A percentile compares a stretch with the other conserved stretches of the same genome.
These are phyloP conservation scores for Hypomyces rosellus DNA, from an alignment of 2,329 filamentous ascomycete species.

Conservation along the genomic window DNA sequence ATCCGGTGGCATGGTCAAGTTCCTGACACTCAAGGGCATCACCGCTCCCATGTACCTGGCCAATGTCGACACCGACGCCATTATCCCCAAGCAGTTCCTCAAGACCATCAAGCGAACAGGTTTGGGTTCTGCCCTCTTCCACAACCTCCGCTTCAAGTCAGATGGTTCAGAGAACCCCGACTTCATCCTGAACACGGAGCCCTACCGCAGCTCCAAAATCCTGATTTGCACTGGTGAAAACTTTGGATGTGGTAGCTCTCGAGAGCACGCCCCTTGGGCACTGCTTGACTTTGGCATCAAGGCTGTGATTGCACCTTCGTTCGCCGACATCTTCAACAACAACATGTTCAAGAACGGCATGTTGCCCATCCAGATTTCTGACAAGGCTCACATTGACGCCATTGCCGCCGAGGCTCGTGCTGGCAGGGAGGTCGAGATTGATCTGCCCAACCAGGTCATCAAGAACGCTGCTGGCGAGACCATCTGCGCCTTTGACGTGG, in stretches of 20 bases:
- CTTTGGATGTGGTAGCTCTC: conserved; percentile 88
- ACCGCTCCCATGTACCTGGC: conserved; percentile 80
- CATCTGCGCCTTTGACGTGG: conserved; percentile 77
- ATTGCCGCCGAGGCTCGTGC: conserved; percentile 73
- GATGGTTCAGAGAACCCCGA: conserved; percentile 69
- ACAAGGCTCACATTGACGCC: conserved; percentile 58
- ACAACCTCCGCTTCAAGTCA: conserved; percentile 70
- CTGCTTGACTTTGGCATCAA: conserved; percentile 94
- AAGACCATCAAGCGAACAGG: conserved; percentile 99
- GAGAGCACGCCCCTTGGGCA: conserved; percentile 96
- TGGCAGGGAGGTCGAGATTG: conserved; percentile 80
- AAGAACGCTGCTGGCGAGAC: conserved; percentile 67
- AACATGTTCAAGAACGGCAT: conserved; percentile 99
- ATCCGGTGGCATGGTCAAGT: conserved; percentile 70
- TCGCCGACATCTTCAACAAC: conserved; percentile 84
- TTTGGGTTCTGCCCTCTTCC: conserved; percentile 81
- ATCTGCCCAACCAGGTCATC: conserved; percentile 78
- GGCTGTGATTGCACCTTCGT: conserved; percentile 82
- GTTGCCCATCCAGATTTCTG: conserved; percentile 74
- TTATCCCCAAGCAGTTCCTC: conserved; percentile 98
- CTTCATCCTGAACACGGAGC: conserved; percentile 86
- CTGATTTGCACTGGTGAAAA: conserved; percentile 87
- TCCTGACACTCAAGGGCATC: conserved; percentile 76
- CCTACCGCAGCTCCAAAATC: conserved; percentile 79
- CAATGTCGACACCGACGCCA: conserved; percentile 98